These are phyloP conservation scores for Periconia sp. DNA, from an alignment of 2,329 filamentous ascomycete species.

Conservation along the genomic window DNA sequence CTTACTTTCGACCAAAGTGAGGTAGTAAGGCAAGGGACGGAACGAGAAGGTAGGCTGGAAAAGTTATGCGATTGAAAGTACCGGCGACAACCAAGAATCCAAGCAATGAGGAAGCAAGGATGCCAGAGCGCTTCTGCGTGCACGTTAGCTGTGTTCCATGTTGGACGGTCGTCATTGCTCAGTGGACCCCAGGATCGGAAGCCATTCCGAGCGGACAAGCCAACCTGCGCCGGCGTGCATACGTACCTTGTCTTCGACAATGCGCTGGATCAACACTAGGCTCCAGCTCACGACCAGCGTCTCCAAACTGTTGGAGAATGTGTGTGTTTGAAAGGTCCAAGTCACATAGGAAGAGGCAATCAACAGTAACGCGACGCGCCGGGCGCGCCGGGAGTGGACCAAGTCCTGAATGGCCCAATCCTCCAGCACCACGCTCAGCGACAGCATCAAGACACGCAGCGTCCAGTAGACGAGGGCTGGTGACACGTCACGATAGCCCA, in stretches of 20 bases:
- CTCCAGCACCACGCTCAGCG: conserved; percentile 92
- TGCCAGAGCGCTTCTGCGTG: conserved; percentile 69
- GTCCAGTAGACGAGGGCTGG: conserved; percentile 90
- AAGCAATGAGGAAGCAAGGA: conserved; percentile 74
- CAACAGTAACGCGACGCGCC: conserved; percentile 74
- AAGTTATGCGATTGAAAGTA: conserved; percentile 95
- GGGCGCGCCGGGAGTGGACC: conserved; percentile 70
- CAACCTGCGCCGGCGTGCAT: not conserved
- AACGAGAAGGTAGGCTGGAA: conserved; percentile 86
- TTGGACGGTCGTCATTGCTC: conserved; percentile 2
- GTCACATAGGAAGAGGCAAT: conserved; percentile 97
- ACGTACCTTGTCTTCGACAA: conserved; percentile 74
- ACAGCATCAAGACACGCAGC: conserved; percentile 86
- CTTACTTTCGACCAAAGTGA: conserved; percentile 79
- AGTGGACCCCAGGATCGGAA: conserved; percentile 20
- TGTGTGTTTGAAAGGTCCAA: conserved; percentile 98
- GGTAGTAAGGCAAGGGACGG: conserved; percentile 82
- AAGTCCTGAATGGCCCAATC: conserved; percentile 97
- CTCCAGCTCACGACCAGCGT: conserved; percentile 92
- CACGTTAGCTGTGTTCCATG: conserved; percentile 23
- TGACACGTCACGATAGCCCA: conserved; percentile 75
- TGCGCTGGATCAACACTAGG: conserved; percentile 85
- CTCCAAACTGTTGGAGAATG: conserved; percentile 96
- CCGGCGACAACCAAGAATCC: conserved; percentile 83
- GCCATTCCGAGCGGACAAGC: conserved; percentile 19